Conservation (phyloP, 2,329 filamentous ascomycete genomes). For the Alternaria tenuissima region DNA sequence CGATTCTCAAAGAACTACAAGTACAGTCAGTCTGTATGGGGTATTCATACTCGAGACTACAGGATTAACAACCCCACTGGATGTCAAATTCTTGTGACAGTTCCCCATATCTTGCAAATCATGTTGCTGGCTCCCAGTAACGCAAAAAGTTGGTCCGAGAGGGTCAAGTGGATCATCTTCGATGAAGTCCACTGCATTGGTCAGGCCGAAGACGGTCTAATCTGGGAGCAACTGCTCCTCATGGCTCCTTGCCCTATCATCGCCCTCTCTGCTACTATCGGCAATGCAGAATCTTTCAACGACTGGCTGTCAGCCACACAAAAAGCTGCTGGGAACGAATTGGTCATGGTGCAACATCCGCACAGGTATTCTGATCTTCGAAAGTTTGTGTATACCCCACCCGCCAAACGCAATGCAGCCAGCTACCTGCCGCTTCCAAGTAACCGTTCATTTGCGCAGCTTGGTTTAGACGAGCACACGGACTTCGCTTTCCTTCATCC, state of each 20-base stretch:
- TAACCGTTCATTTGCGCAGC: constrained; percentile 45
- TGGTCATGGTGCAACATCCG: constrained; percentile 73
- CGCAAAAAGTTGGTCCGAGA: constrained; percentile 71
- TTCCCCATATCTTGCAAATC: constrained; percentile 80
- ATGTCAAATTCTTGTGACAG: constrained; percentile 79
- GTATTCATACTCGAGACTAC: constrained; percentile 78
- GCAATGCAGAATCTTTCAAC: constrained; percentile 75
- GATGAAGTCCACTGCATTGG: constrained; percentile 85
- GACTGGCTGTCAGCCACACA: constrained; percentile 73
- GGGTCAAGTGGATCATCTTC: constrained; percentile 79
- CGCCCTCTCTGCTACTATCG: constrained; percentile 80
- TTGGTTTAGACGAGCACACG: constrained; percentile 59
- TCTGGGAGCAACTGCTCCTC: constrained; percentile 81
- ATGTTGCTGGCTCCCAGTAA: constrained; percentile 74
- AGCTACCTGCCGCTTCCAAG: constrained; percentile 62
- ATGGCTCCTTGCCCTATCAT: constrained; percentile 80
- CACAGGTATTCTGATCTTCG: constrained; percentile 78
- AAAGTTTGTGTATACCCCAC: constrained; percentile 72
- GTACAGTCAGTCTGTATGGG: constrained; percentile 74
- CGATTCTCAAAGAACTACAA: constrained; percentile 73
- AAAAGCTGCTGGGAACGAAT: constrained; percentile 66
- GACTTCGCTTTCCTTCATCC: constrained; percentile 72
- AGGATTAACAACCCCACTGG: constrained; percentile 75
- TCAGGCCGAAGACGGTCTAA: constrained; percentile 75
- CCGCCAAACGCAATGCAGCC: constrained; percentile 42